Evolutionary conservation across 1,284 basidiomycete species (phyloP).

Genomic region (Quambalaria eucalypti): DNA sequence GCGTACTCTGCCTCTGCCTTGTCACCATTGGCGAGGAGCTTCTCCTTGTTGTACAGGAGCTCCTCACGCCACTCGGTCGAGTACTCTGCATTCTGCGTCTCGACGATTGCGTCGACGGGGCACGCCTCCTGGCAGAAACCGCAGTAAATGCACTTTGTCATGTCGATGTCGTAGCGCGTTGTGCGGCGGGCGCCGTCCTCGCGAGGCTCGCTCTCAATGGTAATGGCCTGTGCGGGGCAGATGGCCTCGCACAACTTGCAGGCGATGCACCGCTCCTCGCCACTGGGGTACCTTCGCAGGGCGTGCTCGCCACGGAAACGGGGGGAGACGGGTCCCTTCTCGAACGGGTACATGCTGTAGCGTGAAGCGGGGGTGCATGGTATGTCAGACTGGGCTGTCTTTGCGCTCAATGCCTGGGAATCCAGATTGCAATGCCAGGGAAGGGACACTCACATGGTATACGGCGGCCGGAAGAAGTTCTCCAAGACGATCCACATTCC

Average conservation of each 20-base stretch:
- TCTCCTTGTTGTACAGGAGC: conserved; percentile 91
- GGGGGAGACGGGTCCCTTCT: conserved; percentile 94
- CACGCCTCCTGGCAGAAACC: conserved; percentile 69
- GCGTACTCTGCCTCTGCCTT: conserved; percentile 75
- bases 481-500: conserved; percentile 99
- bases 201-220: conserved; percentile 94
- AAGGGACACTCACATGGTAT: no score
- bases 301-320: conserved; percentile 99
- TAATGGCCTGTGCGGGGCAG: conserved; percentile 98
- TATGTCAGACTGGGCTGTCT: no score
- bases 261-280: conserved; percentile 97
- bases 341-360: conserved; percentile 59
- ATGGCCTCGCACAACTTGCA: conserved; percentile 99
- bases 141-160: conserved; percentile 54
- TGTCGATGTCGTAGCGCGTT: conserved; percentile 97
- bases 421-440: no score
- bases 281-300: conserved; percentile 91
- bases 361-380: no score
- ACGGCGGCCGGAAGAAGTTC: conserved; percentile 92
- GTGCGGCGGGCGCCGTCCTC: conserved; percentile 91
- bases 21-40: conserved; percentile 90
- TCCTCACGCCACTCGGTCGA: conserved; percentile 97
- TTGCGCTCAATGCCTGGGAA: no score
- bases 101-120: conserved; percentile 98
- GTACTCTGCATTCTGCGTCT: conserved; percentile 61